These are phyloP conservation scores for Phyllosticta citrichinensis DNA, from an alignment of 2,329 filamentous ascomycete genomes.

Conservation along the genomic window DNA sequence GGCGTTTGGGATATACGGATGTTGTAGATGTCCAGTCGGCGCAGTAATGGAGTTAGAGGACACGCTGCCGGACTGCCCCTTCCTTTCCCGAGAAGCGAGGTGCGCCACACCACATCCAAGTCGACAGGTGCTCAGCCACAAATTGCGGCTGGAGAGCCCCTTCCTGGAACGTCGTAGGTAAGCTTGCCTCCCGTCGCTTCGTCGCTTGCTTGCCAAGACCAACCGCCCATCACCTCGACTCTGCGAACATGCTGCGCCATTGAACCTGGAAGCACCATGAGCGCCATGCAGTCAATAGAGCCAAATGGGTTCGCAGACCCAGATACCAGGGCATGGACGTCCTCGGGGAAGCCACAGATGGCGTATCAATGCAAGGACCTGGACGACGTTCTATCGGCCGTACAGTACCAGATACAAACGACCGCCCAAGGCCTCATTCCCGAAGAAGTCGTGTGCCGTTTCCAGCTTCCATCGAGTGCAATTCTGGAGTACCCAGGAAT, in stretches of 20 bases:
- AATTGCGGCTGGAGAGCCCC: neutral
- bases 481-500: neutral
- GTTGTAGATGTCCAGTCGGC: neutral
- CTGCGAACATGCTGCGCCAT: neutral
- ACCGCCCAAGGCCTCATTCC: neutral
- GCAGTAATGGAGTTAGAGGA: neutral
- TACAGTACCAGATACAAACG: neutral
- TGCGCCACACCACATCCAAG: neutral
- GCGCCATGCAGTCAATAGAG: neutral
- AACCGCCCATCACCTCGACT: neutral
- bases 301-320: neutral
- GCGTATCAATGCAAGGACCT: conserved; percentile 5
- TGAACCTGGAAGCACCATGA: neutral
- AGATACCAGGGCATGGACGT: neutral
- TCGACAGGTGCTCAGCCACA: neutral
- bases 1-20: neutral
- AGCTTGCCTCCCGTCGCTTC: neutral
- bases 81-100: neutral
- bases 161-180: neutral
- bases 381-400: conserved; percentile 1
- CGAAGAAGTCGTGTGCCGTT: neutral
- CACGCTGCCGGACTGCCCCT: neutral
- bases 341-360: neutral
- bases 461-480: neutral
- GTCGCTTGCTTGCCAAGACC: neutral